Percentiles rank a stretch among this genome's conserved stretches.
Evolutionary conservation across 176 grass and related monocot genomes (phyloP).

Genomic region (Zea luxurians): DNA sequence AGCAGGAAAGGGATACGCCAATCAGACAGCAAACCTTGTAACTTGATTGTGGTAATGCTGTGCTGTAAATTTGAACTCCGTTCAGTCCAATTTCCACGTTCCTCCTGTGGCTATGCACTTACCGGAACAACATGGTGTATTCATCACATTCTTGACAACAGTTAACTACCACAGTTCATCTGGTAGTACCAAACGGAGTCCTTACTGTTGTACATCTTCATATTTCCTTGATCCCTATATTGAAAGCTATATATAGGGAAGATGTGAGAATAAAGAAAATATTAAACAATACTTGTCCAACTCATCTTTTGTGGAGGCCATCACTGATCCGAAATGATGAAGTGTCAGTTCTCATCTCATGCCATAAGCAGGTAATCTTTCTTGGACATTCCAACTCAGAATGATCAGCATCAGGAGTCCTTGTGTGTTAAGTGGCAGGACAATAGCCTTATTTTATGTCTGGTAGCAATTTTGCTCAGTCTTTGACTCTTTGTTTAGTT

Average conservation of each 20-base stretch:
- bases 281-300: neutral
- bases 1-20: conserved; percentile 28
- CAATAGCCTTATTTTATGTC: neutral
- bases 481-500: neutral
- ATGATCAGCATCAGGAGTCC: neutral
- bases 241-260: neutral
- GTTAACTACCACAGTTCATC: conserved; percentile 3
- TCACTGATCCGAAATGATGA: too few species aligned
- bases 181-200: neutral
- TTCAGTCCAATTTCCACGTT: neutral
- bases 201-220: neutral
- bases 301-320: neutral
- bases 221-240: neutral
- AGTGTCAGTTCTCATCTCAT: neutral
- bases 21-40: conserved; percentile 33
- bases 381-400: neutral
- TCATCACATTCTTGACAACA: neutral
- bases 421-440: neutral
- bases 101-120: conserved; percentile 1
- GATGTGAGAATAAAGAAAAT: neutral
- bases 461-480: neutral
- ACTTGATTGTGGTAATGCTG: conserved; percentile 17
- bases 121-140: conserved; percentile 2
- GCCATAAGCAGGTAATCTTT: neutral
- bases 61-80: conserved; percentile 43